phyloP scores from a whole-genome alignment of 331 rosid genomes.

The Malus hybrid region DNA sequence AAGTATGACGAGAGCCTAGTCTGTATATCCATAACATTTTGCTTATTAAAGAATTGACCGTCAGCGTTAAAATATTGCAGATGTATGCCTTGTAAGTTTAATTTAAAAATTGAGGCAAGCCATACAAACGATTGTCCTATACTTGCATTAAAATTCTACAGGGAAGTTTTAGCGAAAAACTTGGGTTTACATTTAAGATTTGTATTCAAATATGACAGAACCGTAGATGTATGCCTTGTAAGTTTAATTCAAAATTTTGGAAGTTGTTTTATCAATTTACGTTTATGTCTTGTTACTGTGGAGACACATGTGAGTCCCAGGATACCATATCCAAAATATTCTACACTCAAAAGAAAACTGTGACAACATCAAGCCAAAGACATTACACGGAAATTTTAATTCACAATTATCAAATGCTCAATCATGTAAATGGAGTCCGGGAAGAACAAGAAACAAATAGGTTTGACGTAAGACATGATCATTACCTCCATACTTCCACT shows the following conservation, averaged over 20 bases:
- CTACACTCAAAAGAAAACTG: neutral
- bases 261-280: neutral
- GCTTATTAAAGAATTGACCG: too few relatives aligned
- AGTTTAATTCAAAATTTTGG: too few relatives aligned
- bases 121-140: neutral
- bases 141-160: neutral
- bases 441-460: neutral
- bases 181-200: neutral
- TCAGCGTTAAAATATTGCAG: too few relatives aligned
- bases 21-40: neutral
- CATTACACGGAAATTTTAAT: neutral
- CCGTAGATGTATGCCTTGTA: neutral
- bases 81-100: neutral
- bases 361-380: neutral
- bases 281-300: neutral
- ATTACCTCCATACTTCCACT: slow-evolving; percentile 16
- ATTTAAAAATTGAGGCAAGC: neutral
- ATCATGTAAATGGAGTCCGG: neutral
- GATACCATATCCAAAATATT: neutral
- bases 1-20: neutral
- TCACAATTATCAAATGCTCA: neutral
- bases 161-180: neutral
- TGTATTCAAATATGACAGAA: neutral
- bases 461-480: neutral
- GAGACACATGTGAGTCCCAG: neutral